These are phyloP conservation scores for Xylariaceae sp. DNA, from an alignment of 2,329 filamentous ascomycete genomes.

Conservation along the genomic window DNA sequence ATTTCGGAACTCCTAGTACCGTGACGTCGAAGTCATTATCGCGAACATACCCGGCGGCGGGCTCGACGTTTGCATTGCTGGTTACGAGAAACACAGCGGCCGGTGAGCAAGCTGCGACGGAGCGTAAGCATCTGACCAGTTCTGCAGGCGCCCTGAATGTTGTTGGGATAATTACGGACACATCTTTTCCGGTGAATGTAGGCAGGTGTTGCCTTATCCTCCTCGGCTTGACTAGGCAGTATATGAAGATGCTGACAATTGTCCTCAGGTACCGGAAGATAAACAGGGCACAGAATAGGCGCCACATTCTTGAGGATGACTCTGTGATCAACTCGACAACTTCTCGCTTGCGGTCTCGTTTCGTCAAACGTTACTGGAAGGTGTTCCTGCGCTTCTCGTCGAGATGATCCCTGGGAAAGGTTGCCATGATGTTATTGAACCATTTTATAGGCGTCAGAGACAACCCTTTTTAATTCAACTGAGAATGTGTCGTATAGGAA, in stretches of 20 bases:
- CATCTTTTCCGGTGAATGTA: conserved; percentile 1
- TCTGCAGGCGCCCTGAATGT: conserved; percentile 4
- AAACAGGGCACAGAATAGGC: conserved; percentile 3
- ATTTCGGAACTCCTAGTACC: neutral
- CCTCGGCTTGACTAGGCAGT: neutral
- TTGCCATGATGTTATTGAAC: no score
- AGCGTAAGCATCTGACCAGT: neutral
- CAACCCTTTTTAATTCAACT: no score
- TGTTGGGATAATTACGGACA: conserved; percentile 11
- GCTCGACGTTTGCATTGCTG: neutral
- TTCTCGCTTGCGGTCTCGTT: neutral
- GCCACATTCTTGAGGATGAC: neutral
- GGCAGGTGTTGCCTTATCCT: neutral
- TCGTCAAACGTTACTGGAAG: neutral
- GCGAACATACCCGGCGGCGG: neutral
- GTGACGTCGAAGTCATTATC: neutral
- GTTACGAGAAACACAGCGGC: conserved; percentile 1
- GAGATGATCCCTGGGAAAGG: neutral
- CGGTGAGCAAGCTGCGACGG: conserved; percentile 4
- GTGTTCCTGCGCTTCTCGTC: neutral
- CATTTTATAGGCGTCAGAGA: no score
- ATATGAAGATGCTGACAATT: conserved; percentile 2
- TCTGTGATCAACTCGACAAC: neutral
- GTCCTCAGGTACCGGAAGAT: conserved; percentile 4
- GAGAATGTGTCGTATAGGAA: no score